Evolutionary conservation across 73 alveolate species (phyloP).

Genomic region (Paramecium bursaria): DNA sequence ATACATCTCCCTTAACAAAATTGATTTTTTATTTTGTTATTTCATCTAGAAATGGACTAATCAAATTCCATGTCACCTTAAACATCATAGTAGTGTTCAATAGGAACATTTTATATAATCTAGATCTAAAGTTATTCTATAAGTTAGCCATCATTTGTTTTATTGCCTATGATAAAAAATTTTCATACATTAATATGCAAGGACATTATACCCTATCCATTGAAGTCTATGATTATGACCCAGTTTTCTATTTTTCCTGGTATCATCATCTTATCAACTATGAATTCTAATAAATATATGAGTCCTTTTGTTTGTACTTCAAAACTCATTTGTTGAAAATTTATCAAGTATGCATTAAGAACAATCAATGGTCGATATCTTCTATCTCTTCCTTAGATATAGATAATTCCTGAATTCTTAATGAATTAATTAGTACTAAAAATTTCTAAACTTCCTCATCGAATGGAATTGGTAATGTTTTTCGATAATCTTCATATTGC

Average conservation of each 20-base stretch:
- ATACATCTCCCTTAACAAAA: constrained; percentile 62
- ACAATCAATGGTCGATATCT: constrained; percentile 64
- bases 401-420: constrained; percentile 66
- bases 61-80: constrained; percentile 68
- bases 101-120: constrained; percentile 58
- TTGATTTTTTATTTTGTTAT: constrained; percentile 57
- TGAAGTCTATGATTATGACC: constrained; percentile 74
- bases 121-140: constrained; percentile 60
- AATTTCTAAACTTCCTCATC: constrained; percentile 63
- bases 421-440: constrained; percentile 27
- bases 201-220: constrained; percentile 53
- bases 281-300: constrained; percentile 78
- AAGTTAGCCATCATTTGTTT: constrained; percentile 64
- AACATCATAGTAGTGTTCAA: constrained; percentile 63
- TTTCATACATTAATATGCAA: constrained; percentile 50
- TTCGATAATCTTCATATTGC: constrained; percentile 51
- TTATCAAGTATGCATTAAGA: constrained; percentile 60
- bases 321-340: constrained; percentile 64
- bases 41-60: constrained; percentile 59
- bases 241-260: constrained; percentile 96
- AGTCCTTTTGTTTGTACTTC: constrained; percentile 76
- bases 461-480: constrained; percentile 26
- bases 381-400: constrained; percentile 67
- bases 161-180: constrained; percentile 17
- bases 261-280: constrained; percentile 82